Conservation (phyloP, 2,329 filamentous ascomycete species). For the Stylonectria norvegica region DNA sequence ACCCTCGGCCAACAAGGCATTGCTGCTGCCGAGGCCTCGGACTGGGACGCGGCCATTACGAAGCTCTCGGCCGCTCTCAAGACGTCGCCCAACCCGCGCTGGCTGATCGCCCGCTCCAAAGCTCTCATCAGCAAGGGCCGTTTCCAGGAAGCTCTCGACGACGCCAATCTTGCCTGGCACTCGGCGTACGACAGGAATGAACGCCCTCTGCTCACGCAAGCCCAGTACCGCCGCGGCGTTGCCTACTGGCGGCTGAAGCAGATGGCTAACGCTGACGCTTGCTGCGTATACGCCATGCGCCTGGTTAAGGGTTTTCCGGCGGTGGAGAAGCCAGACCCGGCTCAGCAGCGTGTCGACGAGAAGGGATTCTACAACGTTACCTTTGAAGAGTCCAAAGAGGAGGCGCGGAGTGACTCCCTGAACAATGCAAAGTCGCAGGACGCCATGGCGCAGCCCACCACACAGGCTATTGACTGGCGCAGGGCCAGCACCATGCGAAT, state of each 20-base stretch:
- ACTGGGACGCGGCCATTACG: slow-evolving; percentile 65
- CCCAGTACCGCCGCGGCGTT: slow-evolving; percentile 76
- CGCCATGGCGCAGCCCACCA: slow-evolving; percentile 2
- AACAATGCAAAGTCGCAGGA: slow-evolving; percentile 1
- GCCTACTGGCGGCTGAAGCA: slow-evolving; percentile 66
- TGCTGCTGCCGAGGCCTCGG: slow-evolving; percentile 56
- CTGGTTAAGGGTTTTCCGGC: slow-evolving; percentile 33
- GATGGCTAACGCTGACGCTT: slow-evolving; percentile 71
- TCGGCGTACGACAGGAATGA: slow-evolving; percentile 65
- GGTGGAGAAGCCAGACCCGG: slow-evolving; percentile 32
- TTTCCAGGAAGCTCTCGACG: slow-evolving; percentile 62
- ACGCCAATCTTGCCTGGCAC: slow-evolving; percentile 64
- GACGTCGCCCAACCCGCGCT: slow-evolving; percentile 65
- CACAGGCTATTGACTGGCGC: slow-evolving; percentile 31
- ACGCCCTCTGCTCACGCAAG: slow-evolving; percentile 72
- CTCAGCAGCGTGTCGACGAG: slow-evolving; percentile 34
- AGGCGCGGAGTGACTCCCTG: slow-evolving; percentile 27
- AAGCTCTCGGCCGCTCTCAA: slow-evolving; percentile 66
- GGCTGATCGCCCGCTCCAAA: slow-evolving; percentile 78
- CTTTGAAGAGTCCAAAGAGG: slow-evolving; percentile 25
- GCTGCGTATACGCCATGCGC: slow-evolving; percentile 58
- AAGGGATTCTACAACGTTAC: slow-evolving; percentile 48
- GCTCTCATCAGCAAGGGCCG: slow-evolving; percentile 66
- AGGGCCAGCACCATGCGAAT: slow-evolving; percentile 45
- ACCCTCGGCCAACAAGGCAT: slow-evolving; percentile 60